Base-by-base conservation (phyloP, 805 yeast genomes). In the Blastobotrys americana region DNA sequence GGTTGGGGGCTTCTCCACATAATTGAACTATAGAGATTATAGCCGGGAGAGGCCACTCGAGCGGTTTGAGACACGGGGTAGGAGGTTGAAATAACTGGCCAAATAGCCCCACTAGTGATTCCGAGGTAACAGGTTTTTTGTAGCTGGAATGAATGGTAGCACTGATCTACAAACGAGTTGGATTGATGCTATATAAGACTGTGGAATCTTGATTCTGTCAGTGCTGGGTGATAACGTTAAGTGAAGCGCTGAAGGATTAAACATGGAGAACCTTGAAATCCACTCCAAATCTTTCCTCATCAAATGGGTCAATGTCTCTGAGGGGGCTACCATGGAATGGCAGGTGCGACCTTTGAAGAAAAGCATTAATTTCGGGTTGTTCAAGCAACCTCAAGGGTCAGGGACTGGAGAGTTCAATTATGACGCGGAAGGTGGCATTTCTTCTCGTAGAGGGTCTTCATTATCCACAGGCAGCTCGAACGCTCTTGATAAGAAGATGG, bases 261-360 rank as follows among this genome's bases (percentile, higher is more conserved):
- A 34, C n/a, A 85, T 88, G 96, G 97, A 90, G 64, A 80, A 88
- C 2, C 74, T 93, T 40, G 97, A 90, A 64, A 78, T 93, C 19
- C 95, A 89, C 55, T 80, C 94, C 41, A 84, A 86, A 62, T 83
- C 93, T 46, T 90, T 85, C 57, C 77, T 88, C 50, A 84, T 89
- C 57, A 86, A 90, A 55, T 93, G 97, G 97, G 79, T 89, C 44
- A 76, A 79, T 50, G 84, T 84, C 4, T 82, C 84, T 0, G 82
- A 77, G 34, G 74, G 78, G 47, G 74, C 81, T 23, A 61, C 71
- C 16, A 74, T 90, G 37, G 76, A 76, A 49, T 90, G 93, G 84
- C 89, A 83, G 58, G 72, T 88, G 42, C 82, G 80, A 55, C 97
- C 97, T 1, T 61, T 82, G 50, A 81, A 80, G 58, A 74, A 76